Evolutionary conservation across 1,284 basidiomycete species (phyloP).

Genomic region (Ceratorhiza oryzae-sativae): DNA sequence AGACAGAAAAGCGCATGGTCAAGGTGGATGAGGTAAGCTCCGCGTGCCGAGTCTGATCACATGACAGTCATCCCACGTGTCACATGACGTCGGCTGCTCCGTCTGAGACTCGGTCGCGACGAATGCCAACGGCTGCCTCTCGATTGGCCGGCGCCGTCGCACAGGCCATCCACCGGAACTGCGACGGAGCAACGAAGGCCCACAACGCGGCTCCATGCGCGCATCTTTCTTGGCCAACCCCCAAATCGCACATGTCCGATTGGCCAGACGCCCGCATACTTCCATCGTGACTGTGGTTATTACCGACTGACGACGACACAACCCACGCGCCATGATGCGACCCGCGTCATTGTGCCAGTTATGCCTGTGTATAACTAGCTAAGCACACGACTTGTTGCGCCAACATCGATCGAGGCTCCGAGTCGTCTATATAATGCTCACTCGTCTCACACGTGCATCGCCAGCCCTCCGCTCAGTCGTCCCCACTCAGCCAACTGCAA

Average conservation of each 20-base stretch:
- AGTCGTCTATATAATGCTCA: slow-evolving; percentile 1
- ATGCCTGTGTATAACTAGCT: background rate
- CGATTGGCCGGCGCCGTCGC: too few species aligned
- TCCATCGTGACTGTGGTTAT: background rate
- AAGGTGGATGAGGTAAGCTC: background rate
- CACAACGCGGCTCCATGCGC: background rate
- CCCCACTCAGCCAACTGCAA: background rate
- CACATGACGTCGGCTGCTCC: background rate
- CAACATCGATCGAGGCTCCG: slow-evolving; percentile 1
- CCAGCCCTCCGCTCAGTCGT: background rate
- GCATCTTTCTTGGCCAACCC: background rate
- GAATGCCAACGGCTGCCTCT: too few species aligned
- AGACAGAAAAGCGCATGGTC: slow-evolving; percentile 37
- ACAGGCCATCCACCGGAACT: background rate
- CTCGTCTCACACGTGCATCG: background rate
- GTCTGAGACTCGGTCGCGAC: background rate
- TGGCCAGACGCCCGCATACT: background rate
- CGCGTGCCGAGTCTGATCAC: background rate
- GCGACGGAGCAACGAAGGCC: background rate
- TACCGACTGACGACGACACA: background rate
- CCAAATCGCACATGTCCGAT: background rate
- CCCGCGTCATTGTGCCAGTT: background rate
- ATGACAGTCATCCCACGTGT: background rate
- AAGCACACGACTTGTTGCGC: background rate
- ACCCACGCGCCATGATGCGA: background rate